phyloP scores from a whole-genome alignment of 1,139 yeast genomes.

The Zygosaccharomyces pseudobailii region DNA sequence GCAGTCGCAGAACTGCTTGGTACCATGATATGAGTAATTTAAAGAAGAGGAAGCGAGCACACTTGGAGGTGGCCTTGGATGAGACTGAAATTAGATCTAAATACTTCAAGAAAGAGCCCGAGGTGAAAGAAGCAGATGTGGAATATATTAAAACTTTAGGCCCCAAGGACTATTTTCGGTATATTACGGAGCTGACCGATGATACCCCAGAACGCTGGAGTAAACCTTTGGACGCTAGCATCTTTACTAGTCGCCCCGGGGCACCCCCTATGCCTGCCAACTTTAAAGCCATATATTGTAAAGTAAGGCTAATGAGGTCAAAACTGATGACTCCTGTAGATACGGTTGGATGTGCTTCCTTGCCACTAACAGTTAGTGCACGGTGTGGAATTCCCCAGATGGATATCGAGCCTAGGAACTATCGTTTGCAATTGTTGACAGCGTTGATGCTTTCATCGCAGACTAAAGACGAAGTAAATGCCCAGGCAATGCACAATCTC shows the following conservation, averaged over 20 bases:
- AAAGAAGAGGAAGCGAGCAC: constrained; percentile 8
- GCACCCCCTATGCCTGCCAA: constrained; percentile 39
- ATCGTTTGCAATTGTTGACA: constrained; percentile 68
- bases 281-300: constrained; percentile 55
- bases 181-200: constrained; percentile 23
- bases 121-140: constrained; percentile 13
- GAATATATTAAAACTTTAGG: constrained; percentile 27
- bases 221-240: constrained; percentile 16
- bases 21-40: constrained; percentile 7
- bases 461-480: constrained; percentile 85
- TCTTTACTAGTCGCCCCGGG: constrained; percentile 8
- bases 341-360: constrained; percentile 77
- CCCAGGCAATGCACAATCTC: constrained; percentile 60
- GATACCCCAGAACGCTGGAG: constrained; percentile 25
- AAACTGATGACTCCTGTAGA: constrained; percentile 77
- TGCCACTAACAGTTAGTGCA: constrained; percentile 48
- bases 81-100: constrained; percentile 14
- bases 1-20: neutral
- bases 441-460: constrained; percentile 88
- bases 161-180: constrained; percentile 27
- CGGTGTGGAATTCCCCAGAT: constrained; percentile 25
- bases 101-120: constrained; percentile 18
- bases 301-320: constrained; percentile 61
- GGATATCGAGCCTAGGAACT: constrained; percentile 40
- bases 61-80: constrained; percentile 8